Base-by-base conservation (phyloP, 139 green algal species). In the Tetraselmis striata region DNA sequence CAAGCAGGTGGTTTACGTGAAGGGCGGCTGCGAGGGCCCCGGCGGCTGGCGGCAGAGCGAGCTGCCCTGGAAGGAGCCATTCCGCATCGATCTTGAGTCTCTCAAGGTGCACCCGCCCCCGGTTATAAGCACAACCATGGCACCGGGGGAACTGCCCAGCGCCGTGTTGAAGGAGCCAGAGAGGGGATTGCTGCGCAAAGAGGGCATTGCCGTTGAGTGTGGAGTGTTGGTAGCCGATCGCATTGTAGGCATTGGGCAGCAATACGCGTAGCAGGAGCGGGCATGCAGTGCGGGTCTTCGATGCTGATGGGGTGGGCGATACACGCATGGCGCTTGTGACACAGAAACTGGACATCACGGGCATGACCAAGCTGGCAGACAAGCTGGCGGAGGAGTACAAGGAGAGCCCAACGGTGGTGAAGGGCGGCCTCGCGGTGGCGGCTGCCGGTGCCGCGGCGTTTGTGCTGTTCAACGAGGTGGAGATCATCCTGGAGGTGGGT, bases 401-500 rank as follows among this genome's bases (percentile, higher is more conserved):
- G 23, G 77, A 45, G 28, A 79, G 84, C 1, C 89, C 89, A 58
- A 82, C 78, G 1, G 18, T 82, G 22, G 80, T 78, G 76, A 92
- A 92, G 82, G 85, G 77, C 1, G 59, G 76, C 25, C 75, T 92
- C 45, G 87, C 84, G 25, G 79, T 81, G 59, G 85, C 59, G 0
- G 89, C 79, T 5, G 2, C 88, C 5, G 85, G 59, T 2, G 87
- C 75, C 5, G 89, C 87, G 29, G 87, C 59, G 0, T 79, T 88
- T 1, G 25, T 91, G 30, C 59, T 92, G 0, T 87, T 91, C 84
- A 86, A 85, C 32, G 87, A 92, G 77, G 79, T 85, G 25, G 88
- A 90, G 79, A 31, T 88, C 24, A 58, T 91, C 1, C 58, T 92
- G 80, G 87, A 92, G 85, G 30, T 92, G 67, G 78, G n/a, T n/a